Evolutionary conservation across 2,329 filamentous ascomycete genomes (phyloP), one percentile per base, ranked within the genome.

Genomic region (Colletotrichum destructivum): DNA sequence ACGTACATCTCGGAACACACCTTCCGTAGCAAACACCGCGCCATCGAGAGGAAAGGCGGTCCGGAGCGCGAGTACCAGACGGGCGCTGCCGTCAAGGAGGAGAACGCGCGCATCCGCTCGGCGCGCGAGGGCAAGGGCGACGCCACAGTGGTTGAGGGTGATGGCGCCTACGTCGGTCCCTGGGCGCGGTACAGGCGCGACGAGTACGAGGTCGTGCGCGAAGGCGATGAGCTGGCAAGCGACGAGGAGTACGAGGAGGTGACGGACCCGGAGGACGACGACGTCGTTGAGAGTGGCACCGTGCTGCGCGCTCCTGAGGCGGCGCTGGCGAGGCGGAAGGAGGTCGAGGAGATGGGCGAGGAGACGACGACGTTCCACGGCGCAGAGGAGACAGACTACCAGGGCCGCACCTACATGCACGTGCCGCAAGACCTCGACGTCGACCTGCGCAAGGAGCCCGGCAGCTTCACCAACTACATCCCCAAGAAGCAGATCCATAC

Each of bases 361-460:
- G 96, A 99, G 84, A 96, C 92, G 63, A 95, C 92, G 54, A 92
- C 91, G 55, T 99, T 98, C 83, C 93, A 98, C 78, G 96, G 95
- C 73, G 88, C 88, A 51, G 87, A 93, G 79, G 87, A 96, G 82
- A 92, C 91, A 85, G 96, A 99, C 81, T 99, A 99, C 84, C 93
- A 97, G 81, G 96, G 96, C 59, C 88, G 96, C 75, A 97, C 96
- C 44, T 99, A 98, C 81, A 98, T 99, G 96, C 96, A 99, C 82
- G 88, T 98, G 56, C 96, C 96, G 4, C 95, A 94, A 81, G 95
- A 98, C 80, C 84, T 98, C 82, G 94, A 94, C 78, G 86, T 98
- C 80, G 93, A 97, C 79, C 86, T 99, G 76, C 89, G 88, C 74
- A 97, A 96, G 83, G 94, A 97, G 72, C 81, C 87, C 55, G 94